Base-by-base conservation (phyloP, 2,329 filamentous ascomycete genomes). In the Pseudopithomyces chartarum region DNA sequence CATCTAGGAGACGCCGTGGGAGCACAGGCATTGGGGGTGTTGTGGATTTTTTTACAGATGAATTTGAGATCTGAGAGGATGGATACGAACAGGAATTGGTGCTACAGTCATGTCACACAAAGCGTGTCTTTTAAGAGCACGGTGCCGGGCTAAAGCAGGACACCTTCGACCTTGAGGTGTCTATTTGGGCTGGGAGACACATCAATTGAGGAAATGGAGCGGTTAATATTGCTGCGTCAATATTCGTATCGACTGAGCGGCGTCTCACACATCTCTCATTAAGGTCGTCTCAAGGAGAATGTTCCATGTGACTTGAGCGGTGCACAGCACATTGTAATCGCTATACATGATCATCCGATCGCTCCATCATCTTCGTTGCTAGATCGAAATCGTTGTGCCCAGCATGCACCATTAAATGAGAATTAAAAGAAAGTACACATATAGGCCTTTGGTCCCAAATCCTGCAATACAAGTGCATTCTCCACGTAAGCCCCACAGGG, bases 31-130 rank as follows among this genome's bases (percentile, higher is more conserved):
- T 61, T 68, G 15, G 29, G 7, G 59, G 61, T 13, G 58, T 76
- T 34, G 58, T 65, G 1, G 69, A 73, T 17, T 76, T 76, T 57
- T 76, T 71, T 45, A 45, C 23, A 7, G 68, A 70, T 2, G 73
- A 76, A 57, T 76, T 66, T 62, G 67, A 70, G 53, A 40, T 70
- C 2, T 13, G 56, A 64, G 10, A 19, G 3, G 38, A 40, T 17
- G 38, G 23, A 58, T 6, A n/a, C 2, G 12, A 17, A 17, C 26
- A 29, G 8, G 26, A 29, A 29, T 29, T 5, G 4, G 26, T 8
- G 26, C 26, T 8, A 29, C 26, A 8, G 8, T 29, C 4, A 29
- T 29, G 26, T 29, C 8, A 29, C 26, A 29, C 26, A 29, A 29
- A 29, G 8, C 8, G 8, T 29, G 26, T 4, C 4, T 29, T 5